These are phyloP conservation scores for Xylaria sp. DNA, from an alignment of 2,329 filamentous ascomycete genomes.

Conservation along the genomic window DNA sequence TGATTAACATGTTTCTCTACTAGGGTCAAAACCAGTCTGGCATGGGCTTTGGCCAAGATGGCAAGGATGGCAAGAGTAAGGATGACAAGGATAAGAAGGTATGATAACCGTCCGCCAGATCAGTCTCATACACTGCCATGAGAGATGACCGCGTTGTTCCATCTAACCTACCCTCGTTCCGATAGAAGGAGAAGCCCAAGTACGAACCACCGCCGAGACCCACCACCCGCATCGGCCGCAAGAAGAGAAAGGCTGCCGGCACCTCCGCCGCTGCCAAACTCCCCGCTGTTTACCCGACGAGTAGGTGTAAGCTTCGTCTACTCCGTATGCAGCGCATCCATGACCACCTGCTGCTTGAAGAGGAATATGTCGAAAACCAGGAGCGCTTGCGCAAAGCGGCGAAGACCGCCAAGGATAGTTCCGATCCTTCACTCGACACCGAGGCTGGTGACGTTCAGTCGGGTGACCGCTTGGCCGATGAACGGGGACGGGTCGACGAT, in stretches of 20 bases:
- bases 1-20: not conserved
- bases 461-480: conserved; percentile 83
- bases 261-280: conserved; percentile 94
- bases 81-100: conserved; percentile 95
- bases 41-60: conserved; percentile 71
- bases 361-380: conserved; percentile 99
- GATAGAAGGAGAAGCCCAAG: conserved; percentile 98
- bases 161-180: conserved; percentile 5
- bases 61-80: conserved; percentile 72
- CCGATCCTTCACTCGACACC: conserved; percentile 59
- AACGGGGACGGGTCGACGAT: conserved; percentile 90
- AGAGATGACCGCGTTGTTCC: not conserved
- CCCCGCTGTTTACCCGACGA: conserved; percentile 87
- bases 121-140: not conserved
- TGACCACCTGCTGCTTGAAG: conserved; percentile 92
- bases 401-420: conserved; percentile 70
- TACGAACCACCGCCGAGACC: conserved; percentile 97
- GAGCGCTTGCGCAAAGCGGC: conserved; percentile 89
- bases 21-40: conserved; percentile 84
- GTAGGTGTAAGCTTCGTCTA: conserved; percentile 93
- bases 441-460: conserved; percentile 72
- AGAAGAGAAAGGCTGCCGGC: conserved; percentile 95
- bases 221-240: conserved; percentile 92
- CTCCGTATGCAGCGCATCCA: conserved; percentile 98
- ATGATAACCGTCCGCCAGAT: conserved; percentile 40